Evolutionary conservation across 768 basidiomycete genomes (phyloP).

Genomic region (Hygrocybe coccinea): DNA sequence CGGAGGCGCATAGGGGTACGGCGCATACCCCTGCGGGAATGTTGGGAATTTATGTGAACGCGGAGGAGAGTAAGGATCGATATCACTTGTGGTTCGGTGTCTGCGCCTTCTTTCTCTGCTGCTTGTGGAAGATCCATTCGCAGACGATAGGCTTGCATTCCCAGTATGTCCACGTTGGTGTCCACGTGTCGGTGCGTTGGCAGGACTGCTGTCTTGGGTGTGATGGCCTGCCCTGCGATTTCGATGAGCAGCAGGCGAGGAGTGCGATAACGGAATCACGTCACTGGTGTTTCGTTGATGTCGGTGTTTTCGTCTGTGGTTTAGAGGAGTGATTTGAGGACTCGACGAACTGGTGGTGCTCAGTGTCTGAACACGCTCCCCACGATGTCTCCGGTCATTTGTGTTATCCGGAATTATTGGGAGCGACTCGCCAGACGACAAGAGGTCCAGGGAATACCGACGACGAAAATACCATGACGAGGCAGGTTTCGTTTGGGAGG

Average conservation of each 20-base stretch:
- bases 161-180: neutral
- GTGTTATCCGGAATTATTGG: neutral
- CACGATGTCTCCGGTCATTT: neutral
- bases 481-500: neutral
- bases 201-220: neutral
- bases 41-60: neutral
- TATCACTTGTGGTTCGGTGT: neutral
- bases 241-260: neutral
- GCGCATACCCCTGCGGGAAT: neutral
- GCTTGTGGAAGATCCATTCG: neutral
- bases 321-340: neutral
- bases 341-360: neutral
- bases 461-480: slow-evolving; percentile 3
- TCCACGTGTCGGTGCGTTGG: neutral
- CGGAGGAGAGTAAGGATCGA: neutral
- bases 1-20: neutral
- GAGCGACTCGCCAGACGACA: neutral
- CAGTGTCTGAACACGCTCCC: neutral
- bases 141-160: neutral
- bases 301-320: neutral
- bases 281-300: neutral
- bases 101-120: neutral
- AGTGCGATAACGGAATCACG: neutral
- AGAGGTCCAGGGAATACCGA: neutral
- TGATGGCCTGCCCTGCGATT: neutral